phyloP scores from a whole-genome alignment of 2,329 filamentous ascomycete species.

The Xylaria digitata region DNA sequence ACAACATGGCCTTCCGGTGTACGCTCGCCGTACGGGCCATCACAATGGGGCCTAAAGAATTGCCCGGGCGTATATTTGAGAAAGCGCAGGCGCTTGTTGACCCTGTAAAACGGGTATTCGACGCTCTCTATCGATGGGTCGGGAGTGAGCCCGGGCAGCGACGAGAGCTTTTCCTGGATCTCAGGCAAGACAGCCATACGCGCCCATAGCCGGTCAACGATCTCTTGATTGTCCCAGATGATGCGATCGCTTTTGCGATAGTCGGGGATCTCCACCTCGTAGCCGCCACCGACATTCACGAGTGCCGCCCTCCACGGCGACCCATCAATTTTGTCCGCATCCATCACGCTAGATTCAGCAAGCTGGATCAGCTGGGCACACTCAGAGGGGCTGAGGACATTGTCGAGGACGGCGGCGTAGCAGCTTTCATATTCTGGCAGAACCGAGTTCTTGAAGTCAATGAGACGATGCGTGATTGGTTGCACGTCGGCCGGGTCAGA shows the following conservation, averaged over 20 bases:
- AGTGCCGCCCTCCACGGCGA: conserved; percentile 74
- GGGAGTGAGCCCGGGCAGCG: conserved; percentile 48
- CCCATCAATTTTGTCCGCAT: conserved; percentile 52
- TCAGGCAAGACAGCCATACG: conserved; percentile 62
- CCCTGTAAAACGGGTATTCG: conserved; percentile 58
- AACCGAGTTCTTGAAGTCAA: conserved; percentile 64
- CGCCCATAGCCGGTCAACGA: conserved; percentile 72
- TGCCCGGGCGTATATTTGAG: conserved; percentile 77
- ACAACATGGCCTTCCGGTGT: conserved; percentile 58
- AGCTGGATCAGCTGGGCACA: conserved; percentile 66
- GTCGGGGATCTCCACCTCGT: conserved; percentile 66
- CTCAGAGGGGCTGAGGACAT: conserved; percentile 71
- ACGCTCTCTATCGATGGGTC: conserved; percentile 49
- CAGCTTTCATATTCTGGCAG: conserved; percentile 64
- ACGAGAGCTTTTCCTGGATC: conserved; percentile 55
- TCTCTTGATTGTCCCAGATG: conserved; percentile 74
- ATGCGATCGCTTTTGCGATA: conserved; percentile 80
- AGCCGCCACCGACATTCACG: conserved; percentile 72
- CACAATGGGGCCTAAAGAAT: conserved; percentile 79
- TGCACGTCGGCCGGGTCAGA: conserved; percentile 55
- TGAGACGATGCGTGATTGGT: conserved; percentile 58
- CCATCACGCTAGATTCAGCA: conserved; percentile 64
- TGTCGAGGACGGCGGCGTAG: conserved; percentile 73
- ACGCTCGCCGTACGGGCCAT: conserved; percentile 69
- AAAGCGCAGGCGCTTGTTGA: conserved; percentile 82